Conservation (phyloP, 2,329 filamentous ascomycete species). For the Epichloe coenophiala region DNA sequence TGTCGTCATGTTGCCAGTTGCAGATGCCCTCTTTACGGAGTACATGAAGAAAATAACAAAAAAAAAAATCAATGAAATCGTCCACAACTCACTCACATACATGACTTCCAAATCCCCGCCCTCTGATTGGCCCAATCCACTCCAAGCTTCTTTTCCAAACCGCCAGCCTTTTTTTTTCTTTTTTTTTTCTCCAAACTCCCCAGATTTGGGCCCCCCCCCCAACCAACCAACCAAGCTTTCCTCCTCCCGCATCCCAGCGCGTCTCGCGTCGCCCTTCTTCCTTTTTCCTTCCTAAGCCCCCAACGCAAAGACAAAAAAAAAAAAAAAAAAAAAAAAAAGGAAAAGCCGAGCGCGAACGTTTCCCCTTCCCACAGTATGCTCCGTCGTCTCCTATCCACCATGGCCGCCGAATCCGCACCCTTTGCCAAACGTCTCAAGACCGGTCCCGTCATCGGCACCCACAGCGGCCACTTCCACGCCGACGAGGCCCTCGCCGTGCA, state of each 20-base stretch:
- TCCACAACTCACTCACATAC: too few species aligned
- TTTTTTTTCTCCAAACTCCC: fast-evolving
- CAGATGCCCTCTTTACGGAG: too few species aligned
- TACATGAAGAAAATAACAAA: too few species aligned
- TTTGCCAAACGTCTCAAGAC: conserved; percentile 76
- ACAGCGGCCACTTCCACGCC: conserved; percentile 97
- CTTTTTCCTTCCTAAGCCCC: not conserved
- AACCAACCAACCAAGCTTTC: too few species aligned
- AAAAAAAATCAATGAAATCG: too few species aligned
- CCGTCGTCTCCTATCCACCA: conserved; percentile 17
- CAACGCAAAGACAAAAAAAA: not conserved
- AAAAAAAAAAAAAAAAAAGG: too few species aligned
- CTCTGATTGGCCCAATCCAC: not conserved
- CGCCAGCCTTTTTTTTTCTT: too few species aligned
- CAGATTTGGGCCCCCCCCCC: too few species aligned
- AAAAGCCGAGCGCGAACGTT: too few species aligned
- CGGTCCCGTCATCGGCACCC: conserved; percentile 65
- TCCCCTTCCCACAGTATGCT: conserved; percentile 13
- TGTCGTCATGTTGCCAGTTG: too few species aligned
- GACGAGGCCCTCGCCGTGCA: conserved; percentile 95
- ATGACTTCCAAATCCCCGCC: not conserved
- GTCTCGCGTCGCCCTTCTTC: too few species aligned
- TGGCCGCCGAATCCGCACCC: conserved; percentile 51
- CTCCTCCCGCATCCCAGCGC: not conserved
- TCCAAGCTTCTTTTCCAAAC: not conserved